Evolutionary conservation across 345 rosid species (phyloP).

Genomic region (Eucalyptus tenuipes): DNA sequence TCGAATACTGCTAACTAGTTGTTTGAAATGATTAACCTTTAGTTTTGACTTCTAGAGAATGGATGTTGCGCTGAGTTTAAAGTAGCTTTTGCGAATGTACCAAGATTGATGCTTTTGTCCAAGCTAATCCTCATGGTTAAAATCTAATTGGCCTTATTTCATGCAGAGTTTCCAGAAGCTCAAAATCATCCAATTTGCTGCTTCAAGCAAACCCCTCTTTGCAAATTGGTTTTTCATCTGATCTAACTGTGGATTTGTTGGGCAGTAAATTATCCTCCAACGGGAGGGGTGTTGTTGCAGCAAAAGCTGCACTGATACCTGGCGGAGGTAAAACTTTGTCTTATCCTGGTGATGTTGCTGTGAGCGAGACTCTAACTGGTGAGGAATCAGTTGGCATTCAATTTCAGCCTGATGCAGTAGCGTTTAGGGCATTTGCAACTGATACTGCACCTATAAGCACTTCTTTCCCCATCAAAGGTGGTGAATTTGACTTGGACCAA

Average conservation of each 20-base stretch:
- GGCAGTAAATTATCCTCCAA: slow-evolving; percentile 13
- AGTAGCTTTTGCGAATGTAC: not conserved
- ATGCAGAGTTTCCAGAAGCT: slow-evolving; percentile 21
- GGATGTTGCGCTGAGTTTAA: not conserved
- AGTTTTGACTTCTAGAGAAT: not conserved
- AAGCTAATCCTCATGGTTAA: not conserved
- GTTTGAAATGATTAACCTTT: not conserved
- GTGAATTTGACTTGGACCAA: slow-evolving; percentile 53
- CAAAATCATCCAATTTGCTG: slow-evolving; percentile 11
- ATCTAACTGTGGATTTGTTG: slow-evolving; percentile 3
- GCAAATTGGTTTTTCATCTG: slow-evolving; percentile 7
- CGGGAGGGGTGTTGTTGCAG: slow-evolving; percentile 15
- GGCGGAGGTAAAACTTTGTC: slow-evolving; percentile 46
- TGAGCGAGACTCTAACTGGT: not conserved
- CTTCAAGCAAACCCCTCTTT: slow-evolving; percentile 11
- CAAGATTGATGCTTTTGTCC: not conserved
- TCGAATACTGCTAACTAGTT: not conserved
- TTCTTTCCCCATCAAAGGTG: slow-evolving; percentile 36
- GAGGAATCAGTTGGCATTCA: slow-evolving; percentile 3
- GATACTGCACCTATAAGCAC: slow-evolving; percentile 20
- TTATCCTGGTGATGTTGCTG: slow-evolving; percentile 13
- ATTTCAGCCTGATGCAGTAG: slow-evolving; percentile 21
- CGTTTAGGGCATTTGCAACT: slow-evolving; percentile 29
- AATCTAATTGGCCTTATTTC: not conserved
- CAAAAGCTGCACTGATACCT: slow-evolving; percentile 37